phyloP scores from a whole-genome alignment of 1,139 yeast species.

The Scheffersomyces lignicola region DNA sequence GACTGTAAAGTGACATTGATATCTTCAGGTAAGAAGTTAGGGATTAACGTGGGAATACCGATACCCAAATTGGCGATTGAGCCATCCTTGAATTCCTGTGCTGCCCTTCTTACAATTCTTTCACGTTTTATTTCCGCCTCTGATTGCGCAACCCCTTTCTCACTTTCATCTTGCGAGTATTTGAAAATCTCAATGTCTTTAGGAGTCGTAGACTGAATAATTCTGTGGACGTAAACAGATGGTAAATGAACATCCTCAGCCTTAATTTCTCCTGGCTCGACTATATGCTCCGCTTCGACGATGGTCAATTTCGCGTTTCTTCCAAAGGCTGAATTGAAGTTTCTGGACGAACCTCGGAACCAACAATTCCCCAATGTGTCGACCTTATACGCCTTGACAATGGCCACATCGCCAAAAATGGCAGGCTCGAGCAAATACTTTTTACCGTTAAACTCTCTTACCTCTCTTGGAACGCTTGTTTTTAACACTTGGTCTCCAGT shows the following conservation, averaged over 20 bases:
- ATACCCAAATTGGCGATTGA: slow-evolving; percentile 48
- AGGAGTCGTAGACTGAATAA: slow-evolving; percentile 40
- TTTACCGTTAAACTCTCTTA: slow-evolving; percentile 42
- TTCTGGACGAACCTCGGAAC: slow-evolving; percentile 48
- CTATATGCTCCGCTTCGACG: slow-evolving; percentile 54
- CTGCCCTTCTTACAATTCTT: slow-evolving; percentile 44
- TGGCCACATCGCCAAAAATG: slow-evolving; percentile 46
- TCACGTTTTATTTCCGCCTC: slow-evolving; percentile 25
- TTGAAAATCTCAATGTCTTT: slow-evolving; percentile 43
- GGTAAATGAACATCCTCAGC: slow-evolving; percentile 51
- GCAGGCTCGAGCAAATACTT: slow-evolving; percentile 45
- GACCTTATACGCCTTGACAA: slow-evolving; percentile 48
- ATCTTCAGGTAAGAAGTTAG: slow-evolving; percentile 37
- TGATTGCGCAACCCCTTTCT: slow-evolving; percentile 7
- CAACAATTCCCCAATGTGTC: slow-evolving; percentile 49
- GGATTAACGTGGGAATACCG: slow-evolving; percentile 52
- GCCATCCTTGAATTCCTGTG: slow-evolving; percentile 45
- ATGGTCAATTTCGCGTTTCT: slow-evolving; percentile 46
- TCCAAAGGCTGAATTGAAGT: slow-evolving; percentile 48
- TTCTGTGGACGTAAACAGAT: slow-evolving; percentile 41
- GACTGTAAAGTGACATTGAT: slow-evolving; percentile 44
- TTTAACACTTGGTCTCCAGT: slow-evolving; percentile 33
- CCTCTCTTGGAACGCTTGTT: slow-evolving; percentile 39
- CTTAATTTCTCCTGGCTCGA: slow-evolving; percentile 45
- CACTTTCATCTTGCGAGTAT: slow-evolving; percentile 11